Conservation (phyloP, 2,329 filamentous ascomycete genomes). For the Colletotrichum navitas region DNA sequence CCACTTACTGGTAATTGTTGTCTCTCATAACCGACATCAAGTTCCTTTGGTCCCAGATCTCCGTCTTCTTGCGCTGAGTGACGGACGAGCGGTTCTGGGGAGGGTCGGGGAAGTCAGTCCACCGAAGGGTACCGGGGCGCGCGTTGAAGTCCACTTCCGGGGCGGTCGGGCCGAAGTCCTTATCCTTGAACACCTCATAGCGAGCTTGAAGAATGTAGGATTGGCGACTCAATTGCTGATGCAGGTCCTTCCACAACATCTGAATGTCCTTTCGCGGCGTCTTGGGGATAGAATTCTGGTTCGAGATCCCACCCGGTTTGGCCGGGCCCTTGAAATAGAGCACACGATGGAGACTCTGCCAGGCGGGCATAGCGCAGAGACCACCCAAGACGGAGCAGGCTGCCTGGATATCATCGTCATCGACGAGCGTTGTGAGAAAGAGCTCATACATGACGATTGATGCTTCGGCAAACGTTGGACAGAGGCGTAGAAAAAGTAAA, state of each 20-base stretch:
- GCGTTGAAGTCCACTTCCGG: slow-evolving; percentile 56
- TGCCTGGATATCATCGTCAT: slow-evolving; percentile 61
- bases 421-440: slow-evolving; percentile 68
- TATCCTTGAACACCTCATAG: slow-evolving; percentile 64
- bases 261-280: slow-evolving; percentile 50
- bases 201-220: slow-evolving; percentile 69
- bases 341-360: slow-evolving; percentile 62
- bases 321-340: slow-evolving; percentile 66
- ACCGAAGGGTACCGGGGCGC: slow-evolving; percentile 63
- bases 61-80: slow-evolving; percentile 67
- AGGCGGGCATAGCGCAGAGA: slow-evolving; percentile 68
- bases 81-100: slow-evolving; percentile 59
- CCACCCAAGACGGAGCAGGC: slow-evolving; percentile 68
- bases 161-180: slow-evolving; percentile 58
- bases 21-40: slow-evolving; percentile 63
- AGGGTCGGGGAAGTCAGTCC: slow-evolving; percentile 73
- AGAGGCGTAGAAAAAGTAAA: too few species aligned
- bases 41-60: slow-evolving; percentile 65
- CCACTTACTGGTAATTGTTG: slow-evolving; percentile 64
- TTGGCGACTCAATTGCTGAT: slow-evolving; percentile 66
- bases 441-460: slow-evolving; percentile 66
- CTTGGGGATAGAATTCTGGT: slow-evolving; percentile 49
- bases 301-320: slow-evolving; percentile 60
- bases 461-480: not conserved
- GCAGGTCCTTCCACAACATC: slow-evolving; percentile 65